Evolutionary conservation across 176 grass and related monocot species (phyloP), one percentile per base, ranked within the genome.

Genomic region (Phragmites australis): DNA sequence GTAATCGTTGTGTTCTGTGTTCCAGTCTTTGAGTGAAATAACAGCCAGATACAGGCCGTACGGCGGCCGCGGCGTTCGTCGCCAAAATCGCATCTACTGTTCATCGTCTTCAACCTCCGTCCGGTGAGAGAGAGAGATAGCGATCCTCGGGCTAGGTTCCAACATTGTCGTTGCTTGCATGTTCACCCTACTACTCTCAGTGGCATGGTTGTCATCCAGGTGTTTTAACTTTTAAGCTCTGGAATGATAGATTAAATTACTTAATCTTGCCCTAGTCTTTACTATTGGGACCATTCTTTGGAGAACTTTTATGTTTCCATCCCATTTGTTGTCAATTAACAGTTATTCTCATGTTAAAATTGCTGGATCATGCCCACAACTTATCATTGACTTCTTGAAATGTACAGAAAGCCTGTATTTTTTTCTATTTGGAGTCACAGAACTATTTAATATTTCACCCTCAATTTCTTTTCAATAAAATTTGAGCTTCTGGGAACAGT

Each of bases 281-380:
- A 55, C 16, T 29, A 76, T 82, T 44, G 31, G 22, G 59, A 75
- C 8, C 25, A 30, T 81, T 81, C 14, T 57, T 31, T 54, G 31
- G 51, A 79, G 43, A 70, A 53, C 7, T 70, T 77, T 63, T 31
- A 5, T 23, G 39, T 31, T 74, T 6, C 17, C 13, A 44, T 55
- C 47, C 74, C 13, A 12, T 64, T 74, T 37, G 19, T 54, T 26
- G 25, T 80, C 42, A n/a, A 19, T 68, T 55, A 18, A n/a, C 16
- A 68, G 16, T 57, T 81, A 65, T 65, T 83, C 8, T 55, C 40
- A 30, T 83, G 34, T 18, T 54, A 7, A 83, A n/a, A 45, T 75
- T 55, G 2, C 18, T 31, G 25, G 19, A 66, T 58, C 1, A 16
- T 57, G 17, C 17, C 34, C 17, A 45, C 4, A 61, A 32, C 15